A percentile compares a stretch with the other conserved stretches of the same genome.
Evolutionary conservation across 768 basidiomycete species (phyloP).

Genomic region (Tephrocybe sp.): DNA sequence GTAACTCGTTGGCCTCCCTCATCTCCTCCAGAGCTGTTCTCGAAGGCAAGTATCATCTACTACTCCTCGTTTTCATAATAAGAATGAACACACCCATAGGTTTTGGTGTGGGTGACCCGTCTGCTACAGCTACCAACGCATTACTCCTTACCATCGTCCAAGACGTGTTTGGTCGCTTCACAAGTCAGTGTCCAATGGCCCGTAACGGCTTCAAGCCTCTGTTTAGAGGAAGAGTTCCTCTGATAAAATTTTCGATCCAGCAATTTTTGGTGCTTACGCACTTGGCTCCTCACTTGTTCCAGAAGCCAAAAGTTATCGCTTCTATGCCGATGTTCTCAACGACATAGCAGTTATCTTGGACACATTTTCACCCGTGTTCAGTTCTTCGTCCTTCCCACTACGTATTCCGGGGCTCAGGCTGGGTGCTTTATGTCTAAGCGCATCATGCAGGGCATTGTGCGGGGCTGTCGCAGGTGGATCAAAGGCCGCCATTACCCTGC

Average conservation of each 20-base stretch:
- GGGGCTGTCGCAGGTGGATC: constrained; percentile 66
- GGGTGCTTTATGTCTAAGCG: constrained; percentile 53
- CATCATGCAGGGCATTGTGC: constrained; percentile 56
- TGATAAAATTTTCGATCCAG: constrained; percentile 28
- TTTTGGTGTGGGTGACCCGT: constrained; percentile 68
- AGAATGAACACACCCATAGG: constrained; percentile 31
- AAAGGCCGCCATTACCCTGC: constrained; percentile 65
- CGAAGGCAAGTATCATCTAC: constrained; percentile 42
- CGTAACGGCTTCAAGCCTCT: not conserved
- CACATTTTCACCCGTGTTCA: constrained; percentile 55
- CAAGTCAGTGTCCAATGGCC: constrained; percentile 46
- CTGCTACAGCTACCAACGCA: constrained; percentile 64
- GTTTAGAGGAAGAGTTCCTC: not conserved
- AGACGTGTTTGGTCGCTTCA: constrained; percentile 60
- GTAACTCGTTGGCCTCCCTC: constrained; percentile 61
- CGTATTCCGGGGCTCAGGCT: constrained; percentile 40
- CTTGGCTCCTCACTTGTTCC: constrained; percentile 64
- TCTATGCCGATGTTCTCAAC: constrained; percentile 66
- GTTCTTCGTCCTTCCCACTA: constrained; percentile 33
- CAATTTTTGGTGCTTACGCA: constrained; percentile 59
- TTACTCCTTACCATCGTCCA: constrained; percentile 63
- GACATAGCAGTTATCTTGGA: constrained; percentile 60
- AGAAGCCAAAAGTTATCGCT: constrained; percentile 68
- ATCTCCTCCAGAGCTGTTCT: constrained; percentile 65
- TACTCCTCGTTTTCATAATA: not conserved